phyloP scores from a whole-genome alignment of 306 rosid species.

The Casuarina glauca region DNA sequence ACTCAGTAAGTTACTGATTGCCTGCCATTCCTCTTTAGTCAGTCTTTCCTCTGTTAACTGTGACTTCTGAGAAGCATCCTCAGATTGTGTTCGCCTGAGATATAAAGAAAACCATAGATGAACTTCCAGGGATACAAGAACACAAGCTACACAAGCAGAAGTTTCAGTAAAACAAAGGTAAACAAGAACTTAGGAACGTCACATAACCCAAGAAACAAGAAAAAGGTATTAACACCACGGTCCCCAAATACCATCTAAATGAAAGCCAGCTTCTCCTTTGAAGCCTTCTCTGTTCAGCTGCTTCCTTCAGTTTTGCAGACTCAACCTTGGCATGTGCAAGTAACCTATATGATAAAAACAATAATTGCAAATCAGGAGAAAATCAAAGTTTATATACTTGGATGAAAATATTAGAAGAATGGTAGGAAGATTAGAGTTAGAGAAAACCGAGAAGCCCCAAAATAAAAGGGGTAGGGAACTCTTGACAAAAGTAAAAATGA shows the following conservation, averaged over 20 bases:
- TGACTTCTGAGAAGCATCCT: slow-evolving; percentile 57
- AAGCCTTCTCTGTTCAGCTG: slow-evolving; percentile 70
- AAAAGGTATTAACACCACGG: slow-evolving; percentile 13
- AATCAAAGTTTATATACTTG: neutral
- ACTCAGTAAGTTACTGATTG: slow-evolving; percentile 82
- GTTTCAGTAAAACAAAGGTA: slow-evolving; percentile 5
- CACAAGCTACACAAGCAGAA: slow-evolving; percentile 11
- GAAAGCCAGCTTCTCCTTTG: slow-evolving; percentile 90
- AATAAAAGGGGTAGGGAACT: neutral
- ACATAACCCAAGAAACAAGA: slow-evolving; percentile 15
- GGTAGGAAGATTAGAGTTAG: neutral
- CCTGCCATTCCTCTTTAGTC: slow-evolving; percentile 96
- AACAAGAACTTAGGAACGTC: slow-evolving; percentile 21
- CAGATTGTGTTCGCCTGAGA: slow-evolving; percentile 58
- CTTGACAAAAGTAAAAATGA: neutral
- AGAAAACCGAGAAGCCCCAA: neutral
- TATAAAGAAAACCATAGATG: slow-evolving; percentile 9
- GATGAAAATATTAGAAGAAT: neutral
- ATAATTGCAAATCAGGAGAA: slow-evolving; percentile 22
- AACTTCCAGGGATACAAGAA: slow-evolving; percentile 14
- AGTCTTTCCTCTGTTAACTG: slow-evolving; percentile 62
- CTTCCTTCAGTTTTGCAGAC: slow-evolving; percentile 89
- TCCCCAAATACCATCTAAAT: slow-evolving; percentile 61
- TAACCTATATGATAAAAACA: slow-evolving; percentile 49
- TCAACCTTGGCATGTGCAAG: slow-evolving; percentile 97